Percentiles rank a stretch among this genome's conserved stretches.
Conservation (phyloP, 169 alveolate genomes). For the Plasmodium sp. region DNA sequence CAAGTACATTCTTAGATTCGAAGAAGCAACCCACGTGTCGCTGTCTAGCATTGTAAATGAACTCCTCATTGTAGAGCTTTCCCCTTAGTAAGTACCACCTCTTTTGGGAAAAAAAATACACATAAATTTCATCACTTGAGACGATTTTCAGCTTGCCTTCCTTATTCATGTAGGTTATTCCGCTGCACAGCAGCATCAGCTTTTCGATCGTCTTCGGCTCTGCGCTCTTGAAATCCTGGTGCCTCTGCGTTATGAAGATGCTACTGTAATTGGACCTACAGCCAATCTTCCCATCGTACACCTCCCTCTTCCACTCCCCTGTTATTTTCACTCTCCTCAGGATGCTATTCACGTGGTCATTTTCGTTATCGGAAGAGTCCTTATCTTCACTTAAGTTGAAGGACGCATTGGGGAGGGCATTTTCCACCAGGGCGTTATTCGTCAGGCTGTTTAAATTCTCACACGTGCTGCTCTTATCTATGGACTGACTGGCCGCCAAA, state of each 20-base stretch:
- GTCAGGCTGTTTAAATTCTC: neutral
- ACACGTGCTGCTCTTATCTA: neutral
- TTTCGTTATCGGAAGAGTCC: neutral
- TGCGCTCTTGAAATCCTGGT: conserved; percentile 85
- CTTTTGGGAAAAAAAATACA: conserved; percentile 85
- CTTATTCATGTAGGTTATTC: conserved; percentile 79
- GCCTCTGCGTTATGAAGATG: conserved; percentile 90
- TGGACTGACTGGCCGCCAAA: neutral
- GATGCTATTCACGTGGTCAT: neutral
- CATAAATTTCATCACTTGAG: conserved; percentile 84
- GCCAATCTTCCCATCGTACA: conserved; percentile 87
- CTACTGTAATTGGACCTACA: conserved; percentile 89
- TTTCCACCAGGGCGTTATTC: neutral
- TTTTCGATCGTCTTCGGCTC: conserved; percentile 87
- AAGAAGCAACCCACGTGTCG: conserved; percentile 87
- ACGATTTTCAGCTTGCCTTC: conserved; percentile 70
- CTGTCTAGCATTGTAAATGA: conserved; percentile 81
- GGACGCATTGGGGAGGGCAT: neutral
- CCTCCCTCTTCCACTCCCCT: conserved; percentile 88
- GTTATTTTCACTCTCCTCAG: conserved; percentile 17
- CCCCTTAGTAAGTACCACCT: conserved; percentile 85
- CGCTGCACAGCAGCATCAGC: conserved; percentile 85
- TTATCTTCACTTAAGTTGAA: neutral
- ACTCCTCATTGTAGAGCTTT: conserved; percentile 81
- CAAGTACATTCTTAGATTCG: conserved; percentile 83